phyloP scores from a whole-genome alignment of 2,329 filamentous ascomycete species.

The Aureobasidium zeae region DNA sequence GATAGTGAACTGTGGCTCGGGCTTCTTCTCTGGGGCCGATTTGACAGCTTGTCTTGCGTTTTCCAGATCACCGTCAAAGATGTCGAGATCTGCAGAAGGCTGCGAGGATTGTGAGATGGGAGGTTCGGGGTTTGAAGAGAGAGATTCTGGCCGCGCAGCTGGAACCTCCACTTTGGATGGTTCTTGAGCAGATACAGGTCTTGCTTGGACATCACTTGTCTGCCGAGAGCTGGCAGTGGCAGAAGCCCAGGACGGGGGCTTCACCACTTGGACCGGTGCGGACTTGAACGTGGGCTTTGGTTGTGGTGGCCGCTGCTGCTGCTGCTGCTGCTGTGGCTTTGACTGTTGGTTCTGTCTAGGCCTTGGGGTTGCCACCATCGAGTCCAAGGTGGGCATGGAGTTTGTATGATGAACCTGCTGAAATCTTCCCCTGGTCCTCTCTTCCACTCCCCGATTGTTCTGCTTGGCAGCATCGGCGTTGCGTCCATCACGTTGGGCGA shows the following conservation, averaged over 20 bases:
- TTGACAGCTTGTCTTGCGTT: background rate
- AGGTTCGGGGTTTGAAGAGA: background rate
- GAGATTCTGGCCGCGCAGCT: no score
- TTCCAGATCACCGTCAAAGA: background rate
- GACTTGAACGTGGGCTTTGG: background rate
- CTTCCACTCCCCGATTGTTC: no score
- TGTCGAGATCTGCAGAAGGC: background rate
- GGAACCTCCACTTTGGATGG: no score
- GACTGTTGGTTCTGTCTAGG: background rate
- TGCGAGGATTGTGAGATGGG: background rate
- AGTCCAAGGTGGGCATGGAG: slow-evolving; percentile 2
- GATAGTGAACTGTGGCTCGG: background rate
- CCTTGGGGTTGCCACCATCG: no score
- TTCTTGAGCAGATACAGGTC: background rate
- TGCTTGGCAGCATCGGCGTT: background rate
- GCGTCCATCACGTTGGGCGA: background rate
- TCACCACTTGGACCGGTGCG: background rate
- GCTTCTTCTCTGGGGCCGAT: background rate
- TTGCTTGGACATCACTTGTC: background rate
- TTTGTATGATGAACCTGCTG: no score
- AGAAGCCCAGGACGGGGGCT: background rate
- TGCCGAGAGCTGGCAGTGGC: background rate
- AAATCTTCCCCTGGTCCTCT: no score
- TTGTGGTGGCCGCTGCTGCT: no score
- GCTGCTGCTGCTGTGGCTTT: no score